Conservation (phyloP, 2,329 filamentous ascomycete genomes). For the Emergomyces pasteurianus region DNA sequence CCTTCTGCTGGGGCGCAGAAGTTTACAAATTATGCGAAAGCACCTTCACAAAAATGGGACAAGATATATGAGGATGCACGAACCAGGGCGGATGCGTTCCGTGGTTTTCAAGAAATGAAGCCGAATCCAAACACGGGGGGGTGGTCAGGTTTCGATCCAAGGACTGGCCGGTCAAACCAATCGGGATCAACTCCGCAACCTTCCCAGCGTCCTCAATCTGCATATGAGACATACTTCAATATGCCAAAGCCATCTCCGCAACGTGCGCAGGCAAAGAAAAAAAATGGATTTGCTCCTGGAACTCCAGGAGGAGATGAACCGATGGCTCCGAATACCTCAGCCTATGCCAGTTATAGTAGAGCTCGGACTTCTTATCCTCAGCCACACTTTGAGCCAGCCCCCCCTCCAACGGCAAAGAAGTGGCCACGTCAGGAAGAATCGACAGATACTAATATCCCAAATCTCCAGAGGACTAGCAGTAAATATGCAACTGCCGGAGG, state of each 20-base stretch:
- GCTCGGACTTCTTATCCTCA: constrained; percentile 25
- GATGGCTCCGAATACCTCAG: constrained; percentile 41
- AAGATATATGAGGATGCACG: constrained; percentile 28
- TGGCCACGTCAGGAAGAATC: constrained; percentile 19
- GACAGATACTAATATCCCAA: constrained; percentile 11
- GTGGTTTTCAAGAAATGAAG: constrained; percentile 36
- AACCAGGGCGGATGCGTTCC: constrained; percentile 33
- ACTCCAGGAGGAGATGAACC: constrained; percentile 48
- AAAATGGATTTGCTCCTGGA: constrained; percentile 47
- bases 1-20: constrained; percentile 28
- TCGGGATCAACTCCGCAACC: constrained; percentile 6
- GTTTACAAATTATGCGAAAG: constrained; percentile 30
- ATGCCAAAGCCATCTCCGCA: constrained; percentile 21
- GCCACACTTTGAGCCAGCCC: constrained; percentile 25
- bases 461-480: constrained; percentile 41
- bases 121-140: constrained; percentile 13
- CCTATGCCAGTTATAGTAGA: constrained; percentile 31
- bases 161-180: constrained; percentile 19
- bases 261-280: constrained; percentile 37
- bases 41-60: constrained; percentile 29
- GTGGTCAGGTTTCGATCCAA: constrained; percentile 32
- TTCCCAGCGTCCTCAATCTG: constrained; percentile 24
- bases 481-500: constrained; percentile 44
- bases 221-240: constrained; percentile 28
- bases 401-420: constrained; percentile 31